Base-by-base conservation (phyloP, 139 green algal species). In the Chlorella sorokiniana region DNA sequence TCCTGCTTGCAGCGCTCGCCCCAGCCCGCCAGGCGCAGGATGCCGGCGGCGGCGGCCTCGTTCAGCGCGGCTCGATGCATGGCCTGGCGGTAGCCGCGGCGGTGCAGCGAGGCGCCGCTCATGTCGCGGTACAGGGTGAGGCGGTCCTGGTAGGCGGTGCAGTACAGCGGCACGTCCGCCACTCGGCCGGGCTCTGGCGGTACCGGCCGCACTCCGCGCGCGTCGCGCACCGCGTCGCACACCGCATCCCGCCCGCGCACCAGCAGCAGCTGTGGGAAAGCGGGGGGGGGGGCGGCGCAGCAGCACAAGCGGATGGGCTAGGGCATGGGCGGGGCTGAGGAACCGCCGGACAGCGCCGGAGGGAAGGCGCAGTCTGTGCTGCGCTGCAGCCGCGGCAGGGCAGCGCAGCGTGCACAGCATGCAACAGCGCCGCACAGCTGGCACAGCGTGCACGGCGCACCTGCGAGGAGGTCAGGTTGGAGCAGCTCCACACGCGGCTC, bases 31-130 rank as follows among this genome's bases (percentile, higher is more conserved):
- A 95, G 38, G 33, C 88, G 54, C 67, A 97, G 89, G 37, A 94
- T 76, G 18, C 93, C 96, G 31, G 96, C 94, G 27, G 96, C 96
- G 5, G 94, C 91, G 10, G 88, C 83, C 87, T 99, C 96, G 78
- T 98, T 98, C 33, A 99, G 87, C 1, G 93, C 90, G 7, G 96
- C 94, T 1, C 86, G 83, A 87, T 99, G 96, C 86, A 99, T 94
- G 70, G 40, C 76, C 52, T 69, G 35, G 7, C 93, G 84, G 86
- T 98, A 99, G 40, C 96, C 95, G 4, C 96, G 73, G 37, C 73
- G 82, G 88, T 99, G 95, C 76, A 99, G 87, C 8, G 87, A 94
- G 9, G 77, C 81, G 14, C 96, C 96, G 69, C 85, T 91, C 84
- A 96, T 91, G 86, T 99, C 96, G 7, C 94, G 86, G 78, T 95